phyloP scores from a whole-genome alignment of 164 flowering plant genomes.

The Cinnamomum micranthum region DNA sequence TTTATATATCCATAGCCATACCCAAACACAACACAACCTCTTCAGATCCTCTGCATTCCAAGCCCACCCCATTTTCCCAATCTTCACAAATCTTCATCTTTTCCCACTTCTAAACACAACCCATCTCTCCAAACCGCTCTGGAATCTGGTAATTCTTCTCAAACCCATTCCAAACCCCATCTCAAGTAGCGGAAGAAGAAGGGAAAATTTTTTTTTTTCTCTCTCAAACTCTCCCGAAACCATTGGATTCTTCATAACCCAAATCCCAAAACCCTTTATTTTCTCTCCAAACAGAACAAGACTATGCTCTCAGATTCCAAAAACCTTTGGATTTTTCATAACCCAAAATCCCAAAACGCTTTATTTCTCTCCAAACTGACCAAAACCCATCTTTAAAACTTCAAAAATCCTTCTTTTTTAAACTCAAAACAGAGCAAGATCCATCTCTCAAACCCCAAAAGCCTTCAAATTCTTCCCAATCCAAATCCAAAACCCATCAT shows the following conservation, averaged over 20 bases:
- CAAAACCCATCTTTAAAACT: neutral
- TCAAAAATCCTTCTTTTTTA: neutral
- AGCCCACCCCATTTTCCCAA: neutral
- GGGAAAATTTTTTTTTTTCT: too few species aligned
- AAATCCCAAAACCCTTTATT: neutral
- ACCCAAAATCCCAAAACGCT: neutral
- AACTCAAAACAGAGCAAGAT: neutral
- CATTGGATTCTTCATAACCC: neutral
- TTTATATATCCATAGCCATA: too few species aligned
- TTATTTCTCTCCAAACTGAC: slow-evolving; percentile 1
- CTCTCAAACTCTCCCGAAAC: neutral
- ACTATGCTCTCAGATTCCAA: neutral
- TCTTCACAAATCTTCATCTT: too few species aligned
- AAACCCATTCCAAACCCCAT: too few species aligned
- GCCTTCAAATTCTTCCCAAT: neutral
- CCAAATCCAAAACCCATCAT: slow-evolving; percentile 1
- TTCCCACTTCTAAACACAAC: too few species aligned
- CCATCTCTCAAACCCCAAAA: slow-evolving; percentile 7
- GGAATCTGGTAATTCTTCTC: too few species aligned
- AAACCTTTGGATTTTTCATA: neutral
- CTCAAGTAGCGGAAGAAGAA: too few species aligned
- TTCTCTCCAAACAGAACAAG: neutral
- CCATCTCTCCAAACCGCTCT: too few species aligned
- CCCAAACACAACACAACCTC: neutral
- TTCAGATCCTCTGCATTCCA: neutral